Conservation (phyloP, 2,329 filamentous ascomycete genomes). For the Macrophomina pseudophaseolina region DNA sequence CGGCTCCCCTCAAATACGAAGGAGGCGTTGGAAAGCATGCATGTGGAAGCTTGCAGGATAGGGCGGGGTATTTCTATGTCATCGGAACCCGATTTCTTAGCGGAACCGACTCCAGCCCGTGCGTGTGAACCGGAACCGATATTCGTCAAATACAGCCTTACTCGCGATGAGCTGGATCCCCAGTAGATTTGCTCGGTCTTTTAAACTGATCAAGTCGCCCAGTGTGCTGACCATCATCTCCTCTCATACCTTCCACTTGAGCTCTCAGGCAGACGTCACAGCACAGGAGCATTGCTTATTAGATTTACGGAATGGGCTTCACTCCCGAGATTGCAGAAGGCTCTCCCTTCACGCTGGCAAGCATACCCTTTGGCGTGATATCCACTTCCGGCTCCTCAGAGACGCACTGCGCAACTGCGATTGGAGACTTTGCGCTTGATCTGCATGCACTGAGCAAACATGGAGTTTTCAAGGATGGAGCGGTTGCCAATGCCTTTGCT, state of each 20-base stretch:
- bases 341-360: constrained; percentile 26
- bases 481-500: not conserved
- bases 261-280: too few species aligned
- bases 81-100: constrained; percentile 1
- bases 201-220: too few species aligned
- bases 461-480: not conserved
- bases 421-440: constrained; percentile 18
- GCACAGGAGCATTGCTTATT: too few species aligned
- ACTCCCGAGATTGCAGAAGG: constrained; percentile 5
- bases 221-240: too few species aligned
- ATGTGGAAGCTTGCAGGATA: not conserved
- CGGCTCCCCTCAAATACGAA: constrained; percentile 7
- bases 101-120: not conserved
- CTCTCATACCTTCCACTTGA: too few species aligned
- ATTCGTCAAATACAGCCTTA: too few species aligned
- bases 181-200: not conserved
- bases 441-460: not conserved
- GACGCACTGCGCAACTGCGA: constrained; percentile 5
- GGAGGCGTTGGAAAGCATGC: not conserved
- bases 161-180: constrained; percentile 6
- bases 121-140: not conserved
- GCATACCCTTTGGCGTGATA: constrained; percentile 29
- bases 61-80: not conserved
- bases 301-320: constrained; percentile 1
- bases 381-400: not conserved